Conservation (phyloP, 805 yeast species). For the Saccharomyces kudriavzevii region DNA sequence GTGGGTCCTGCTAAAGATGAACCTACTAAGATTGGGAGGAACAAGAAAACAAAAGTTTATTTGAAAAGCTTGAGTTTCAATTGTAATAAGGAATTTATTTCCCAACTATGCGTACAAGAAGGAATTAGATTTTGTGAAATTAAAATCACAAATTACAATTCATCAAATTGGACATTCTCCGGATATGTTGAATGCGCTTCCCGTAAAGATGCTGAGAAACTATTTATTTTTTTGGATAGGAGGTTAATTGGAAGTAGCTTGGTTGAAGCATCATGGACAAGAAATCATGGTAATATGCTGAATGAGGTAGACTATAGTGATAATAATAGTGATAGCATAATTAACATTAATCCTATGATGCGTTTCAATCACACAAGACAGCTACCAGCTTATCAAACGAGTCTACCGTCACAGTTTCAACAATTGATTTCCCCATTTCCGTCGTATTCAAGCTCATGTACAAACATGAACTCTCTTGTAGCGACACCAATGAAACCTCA, state of each 20-base stretch:
- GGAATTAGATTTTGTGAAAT: conserved; percentile 12
- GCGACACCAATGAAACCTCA: background rate
- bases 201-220: conserved; percentile 15
- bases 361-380: background rate
- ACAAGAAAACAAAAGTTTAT: conserved; percentile 13
- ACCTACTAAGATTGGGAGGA: background rate
- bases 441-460: background rate
- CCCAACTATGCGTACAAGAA: conserved; percentile 20
- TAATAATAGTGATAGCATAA: background rate
- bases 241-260: conserved; percentile 25
- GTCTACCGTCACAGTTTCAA: background rate
- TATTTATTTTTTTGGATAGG: conserved; percentile 17
- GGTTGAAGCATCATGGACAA: conserved; percentile 19
- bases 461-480: background rate
- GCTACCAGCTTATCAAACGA: background rate
- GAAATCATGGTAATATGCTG: background rate
- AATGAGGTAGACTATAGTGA: background rate
- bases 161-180: conserved; percentile 13
- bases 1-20: conserved; percentile 19
- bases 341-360: background rate
- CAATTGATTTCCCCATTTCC: background rate
- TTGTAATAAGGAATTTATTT: conserved; percentile 24
- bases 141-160: conserved; percentile 1
- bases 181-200: conserved; percentile 21
- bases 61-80: conserved; percentile 23